Conservation (phyloP, 306 rosid species). For the Carpinus fangiana region DNA sequence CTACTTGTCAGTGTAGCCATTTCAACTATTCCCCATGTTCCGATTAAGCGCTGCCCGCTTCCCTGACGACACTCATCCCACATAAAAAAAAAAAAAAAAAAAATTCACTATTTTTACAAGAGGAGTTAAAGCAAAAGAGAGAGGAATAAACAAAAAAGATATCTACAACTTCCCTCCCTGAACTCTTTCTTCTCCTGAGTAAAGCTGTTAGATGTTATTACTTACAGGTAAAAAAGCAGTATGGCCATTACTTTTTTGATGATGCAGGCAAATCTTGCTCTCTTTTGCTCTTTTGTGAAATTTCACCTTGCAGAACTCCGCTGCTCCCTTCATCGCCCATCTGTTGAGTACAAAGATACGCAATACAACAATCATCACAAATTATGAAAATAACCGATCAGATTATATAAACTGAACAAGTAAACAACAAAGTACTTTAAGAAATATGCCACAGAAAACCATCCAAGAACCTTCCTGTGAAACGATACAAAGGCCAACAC, state of each 20-base stretch:
- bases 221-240: not conserved
- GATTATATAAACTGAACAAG: not conserved
- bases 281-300: not conserved
- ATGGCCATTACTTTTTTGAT: not conserved
- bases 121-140: constrained; percentile 12
- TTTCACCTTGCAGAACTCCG: constrained; percentile 5
- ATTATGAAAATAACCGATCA: not conserved
- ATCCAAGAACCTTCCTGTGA: not conserved
- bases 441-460: not conserved
- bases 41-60: not conserved
- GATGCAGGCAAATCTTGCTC: constrained; percentile 13
- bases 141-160: not conserved
- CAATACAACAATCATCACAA: not conserved
- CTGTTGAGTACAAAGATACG: constrained; percentile 6
- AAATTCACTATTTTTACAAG: not conserved
- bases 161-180: constrained; percentile 5
- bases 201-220: constrained; percentile 5
- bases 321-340: constrained; percentile 20
- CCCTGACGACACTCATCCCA: not conserved
- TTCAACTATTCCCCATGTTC: not conserved
- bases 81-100: too few relatives aligned
- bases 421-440: not conserved
- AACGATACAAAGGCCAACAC: not conserved
- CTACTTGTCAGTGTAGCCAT: not conserved
- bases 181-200: not conserved